A percentile compares a stretch with the other conserved stretches of the same genome.
phyloP scores from a whole-genome alignment of 768 basidiomycete genomes.

The Russula lepida region DNA sequence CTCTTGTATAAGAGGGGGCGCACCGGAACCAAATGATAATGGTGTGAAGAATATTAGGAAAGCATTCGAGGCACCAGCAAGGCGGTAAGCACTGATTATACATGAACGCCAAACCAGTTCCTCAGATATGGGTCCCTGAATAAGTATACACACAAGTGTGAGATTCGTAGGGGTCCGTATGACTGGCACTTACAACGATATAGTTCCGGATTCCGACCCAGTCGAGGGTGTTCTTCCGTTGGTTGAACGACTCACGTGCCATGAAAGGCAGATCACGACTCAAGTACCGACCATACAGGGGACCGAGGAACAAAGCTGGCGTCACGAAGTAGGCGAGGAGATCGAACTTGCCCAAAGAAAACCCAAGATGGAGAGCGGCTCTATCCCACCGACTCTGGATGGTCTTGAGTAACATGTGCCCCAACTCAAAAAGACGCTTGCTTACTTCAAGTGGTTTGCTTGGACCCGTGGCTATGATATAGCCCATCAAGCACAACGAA shows the following conservation, averaged over 20 bases:
- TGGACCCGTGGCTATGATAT: conserved; percentile 31
- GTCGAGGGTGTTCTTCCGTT: conserved; percentile 34
- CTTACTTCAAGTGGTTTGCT: conserved; percentile 20
- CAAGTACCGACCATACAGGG: conserved; percentile 53
- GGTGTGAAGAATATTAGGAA: conserved; percentile 77
- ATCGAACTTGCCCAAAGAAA: conserved; percentile 18
- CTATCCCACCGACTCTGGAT: conserved; percentile 22
- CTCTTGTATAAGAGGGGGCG: conserved; percentile 21
- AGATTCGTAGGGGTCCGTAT: no score
- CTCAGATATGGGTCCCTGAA: conserved; percentile 85
- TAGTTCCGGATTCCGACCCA: conserved; percentile 70
- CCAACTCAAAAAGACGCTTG: conserved; percentile 5
- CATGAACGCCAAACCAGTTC: conserved; percentile 88
- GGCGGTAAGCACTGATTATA: conserved; percentile 62
- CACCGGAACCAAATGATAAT: conserved; percentile 82
- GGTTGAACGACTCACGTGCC: conserved; percentile 36
- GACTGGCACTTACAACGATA: conserved; percentile 34
- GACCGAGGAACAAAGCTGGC: conserved; percentile 70
- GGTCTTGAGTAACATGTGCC: background rate
- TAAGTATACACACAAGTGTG: background rate
- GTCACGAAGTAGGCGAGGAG: conserved; percentile 53
- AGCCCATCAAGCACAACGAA: conserved; percentile 46
- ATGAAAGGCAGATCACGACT: conserved; percentile 47
- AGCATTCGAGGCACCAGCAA: conserved; percentile 46
- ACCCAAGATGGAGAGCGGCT: conserved; percentile 18